Evolutionary conservation across 495 filamentous ascomycete genomes (phyloP).

Genomic region (Thozetella sp.): DNA sequence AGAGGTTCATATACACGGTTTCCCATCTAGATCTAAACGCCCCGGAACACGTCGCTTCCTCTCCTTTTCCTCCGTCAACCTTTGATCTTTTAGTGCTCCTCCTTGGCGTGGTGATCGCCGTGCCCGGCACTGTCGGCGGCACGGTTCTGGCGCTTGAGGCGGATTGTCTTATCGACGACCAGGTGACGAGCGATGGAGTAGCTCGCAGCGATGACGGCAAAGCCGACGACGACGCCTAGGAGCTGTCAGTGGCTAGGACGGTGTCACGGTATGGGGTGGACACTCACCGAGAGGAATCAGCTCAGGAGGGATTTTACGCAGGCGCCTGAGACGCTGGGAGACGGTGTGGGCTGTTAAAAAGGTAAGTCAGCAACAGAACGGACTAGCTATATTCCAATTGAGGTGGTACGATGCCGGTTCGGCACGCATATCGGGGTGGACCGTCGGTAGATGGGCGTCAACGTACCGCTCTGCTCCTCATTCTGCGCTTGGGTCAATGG

Average conservation of each 20-base stretch:
- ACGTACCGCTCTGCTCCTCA: constrained; percentile 82
- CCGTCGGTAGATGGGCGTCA: constrained; percentile 26
- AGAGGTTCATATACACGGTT: constrained; percentile 21
- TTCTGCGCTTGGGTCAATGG: constrained; percentile 53
- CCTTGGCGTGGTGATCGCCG: constrained; percentile 13
- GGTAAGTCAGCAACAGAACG: constrained; percentile 21
- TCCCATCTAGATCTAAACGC: constrained; percentile 7
- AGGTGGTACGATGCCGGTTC: background rate
- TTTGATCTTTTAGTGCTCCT: constrained; percentile 29
- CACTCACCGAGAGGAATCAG: constrained; percentile 90
- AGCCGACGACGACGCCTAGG: constrained; percentile 80
- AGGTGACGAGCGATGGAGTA: constrained; percentile 85
- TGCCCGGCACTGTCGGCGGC: constrained; percentile 33
- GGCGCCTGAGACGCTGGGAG: constrained; percentile 86
- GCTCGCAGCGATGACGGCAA: constrained; percentile 64
- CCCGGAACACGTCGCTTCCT: constrained; percentile 1
- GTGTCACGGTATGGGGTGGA: background rate
- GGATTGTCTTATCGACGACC: constrained; percentile 85
- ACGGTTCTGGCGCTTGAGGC: constrained; percentile 64
- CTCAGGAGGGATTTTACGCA: constrained; percentile 90
- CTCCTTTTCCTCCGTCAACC: background rate
- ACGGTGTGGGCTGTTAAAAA: constrained; percentile 81
- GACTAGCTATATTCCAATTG: background rate
- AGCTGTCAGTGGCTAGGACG: constrained; percentile 3
- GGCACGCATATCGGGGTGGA: constrained; percentile 4